Evolutionary conservation across 495 filamentous ascomycete genomes (phyloP), one percentile per base, ranked within the genome.

Genomic region (Lasiosphaeria hispida): DNA sequence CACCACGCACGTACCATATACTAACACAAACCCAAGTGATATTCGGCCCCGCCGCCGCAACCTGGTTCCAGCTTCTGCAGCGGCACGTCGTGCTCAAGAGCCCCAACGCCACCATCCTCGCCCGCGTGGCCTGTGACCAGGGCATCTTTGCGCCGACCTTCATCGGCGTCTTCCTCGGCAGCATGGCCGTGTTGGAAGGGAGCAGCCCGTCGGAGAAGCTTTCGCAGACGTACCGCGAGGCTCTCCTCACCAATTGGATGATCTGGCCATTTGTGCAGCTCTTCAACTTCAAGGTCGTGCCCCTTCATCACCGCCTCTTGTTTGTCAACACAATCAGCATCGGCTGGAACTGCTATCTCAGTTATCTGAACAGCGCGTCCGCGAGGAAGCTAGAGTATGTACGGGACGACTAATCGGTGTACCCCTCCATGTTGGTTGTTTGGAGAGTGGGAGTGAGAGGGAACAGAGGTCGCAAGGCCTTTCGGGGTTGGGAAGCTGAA

Each of bases 331-430:
- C 96, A 15, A 79, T 97, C 42, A 77, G 62, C 43, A 71, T 79
- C 83, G 93, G 91, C 59, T 98, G 94, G 94, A 98, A 98, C 69
- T 96, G 91, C 70, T 94, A 96, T 71, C 72, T 98, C 49, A 96
- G 92, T 73, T 86, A 81, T 68, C 75, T 95, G 59, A 96, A 92
- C 74, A 92, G 72, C 51, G 48, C 52, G 10, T 48, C 39, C 34
- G 35, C 19, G 34, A 41, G 33, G 30, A 45, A 17, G 34, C 10
- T 41, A 15, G 37, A 37, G 15, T 35, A 30, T 51, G 17, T 33
- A 3, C 8, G 19, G 43, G 39, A 11, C 17, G 40, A 2, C 17
- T n/a, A n/a, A 11, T 13, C 10, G 35, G 33, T 18, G 30, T 8
- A 13, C 23, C 23, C 23, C 23, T 30, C 5, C 23, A 2, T 30